Evolutionary conservation across 345 rosid species (phyloP), one percentile per base, ranked within the genome.

Genomic region (Xanthoceras sorbifolium): DNA sequence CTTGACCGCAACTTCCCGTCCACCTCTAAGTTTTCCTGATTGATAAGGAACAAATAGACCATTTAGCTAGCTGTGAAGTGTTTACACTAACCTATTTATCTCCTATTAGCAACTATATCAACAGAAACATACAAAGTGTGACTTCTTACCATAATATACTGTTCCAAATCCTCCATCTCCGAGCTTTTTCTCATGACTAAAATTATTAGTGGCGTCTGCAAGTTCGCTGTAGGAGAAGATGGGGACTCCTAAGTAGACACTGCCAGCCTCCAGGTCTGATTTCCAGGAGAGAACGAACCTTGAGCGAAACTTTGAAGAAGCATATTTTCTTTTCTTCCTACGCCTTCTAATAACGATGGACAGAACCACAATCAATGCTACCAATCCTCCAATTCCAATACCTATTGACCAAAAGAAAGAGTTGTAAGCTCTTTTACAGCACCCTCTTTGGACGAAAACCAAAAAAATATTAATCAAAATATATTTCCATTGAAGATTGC

Each of bases 161-260:
- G 87, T 84, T 67, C 97, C 97, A 75, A 82, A 92, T 42, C 97
- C 97, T 50, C 97, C 94, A 82, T 84, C 89, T 70, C 94, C 97
- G 14, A 92, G 85, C 69, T 86, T 83, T 59, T 83, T 82, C 0
- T 80, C 83, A 71, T 69, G 55, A 22, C 82, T 80, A 54, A 89
- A 92, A 74, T 86, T 73, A 73, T 84, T 66, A 23, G 97, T 90
- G 11, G 92, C 91, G 80, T 86, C 78, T 73, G 84, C 86, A 62
- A 92, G 97, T 77, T 92, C 97, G 25, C 38, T 22, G 1, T 82
- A 83, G 28, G 91, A 81, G 89, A 92, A 90, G 77, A 88, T 75
- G 42, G 87, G 88, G 44, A 89, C 84, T 36, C 87, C 76, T 46
- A 85, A 86, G 75, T 74, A 83, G 72, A 75, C 50, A 17, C 70